A percentile compares a stretch with the other conserved stretches of the same genome.
Conservation (phyloP, 805 yeast species). For the Brettanomyces bruxellensis region DNA sequence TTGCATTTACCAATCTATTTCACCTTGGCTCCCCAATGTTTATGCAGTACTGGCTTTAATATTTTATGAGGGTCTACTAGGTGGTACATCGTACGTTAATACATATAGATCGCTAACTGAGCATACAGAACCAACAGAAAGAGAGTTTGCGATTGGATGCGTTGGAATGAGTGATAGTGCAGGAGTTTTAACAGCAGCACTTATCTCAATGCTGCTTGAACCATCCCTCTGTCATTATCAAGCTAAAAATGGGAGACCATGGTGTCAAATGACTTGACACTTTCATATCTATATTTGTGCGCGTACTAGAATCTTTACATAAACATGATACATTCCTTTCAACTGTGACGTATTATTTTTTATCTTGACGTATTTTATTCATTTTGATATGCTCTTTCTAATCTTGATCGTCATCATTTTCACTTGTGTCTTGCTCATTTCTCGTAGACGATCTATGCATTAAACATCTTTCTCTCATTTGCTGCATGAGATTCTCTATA, state of each 20-base stretch:
- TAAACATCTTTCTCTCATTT: constrained; percentile 17
- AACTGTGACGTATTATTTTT: not conserved
- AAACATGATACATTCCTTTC: not conserved
- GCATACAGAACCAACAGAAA: constrained; percentile 34
- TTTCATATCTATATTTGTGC: not conserved
- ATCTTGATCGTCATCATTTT: too few species aligned
- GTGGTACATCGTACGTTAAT: constrained; percentile 86
- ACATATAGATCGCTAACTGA: constrained; percentile 76
- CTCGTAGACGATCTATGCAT: not conserved
- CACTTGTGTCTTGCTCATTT: not conserved
- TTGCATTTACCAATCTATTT: constrained; percentile 57
- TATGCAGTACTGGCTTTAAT: constrained; percentile 55
- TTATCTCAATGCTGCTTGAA: constrained; percentile 67
- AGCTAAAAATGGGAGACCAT: constrained; percentile 61
- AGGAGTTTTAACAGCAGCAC: constrained; percentile 79
- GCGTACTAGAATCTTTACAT: not conserved
- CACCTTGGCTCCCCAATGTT: constrained; percentile 45
- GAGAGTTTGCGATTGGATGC: constrained; percentile 77
- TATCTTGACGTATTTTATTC: too few species aligned
- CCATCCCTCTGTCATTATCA: constrained; percentile 65
- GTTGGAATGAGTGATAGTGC: constrained; percentile 78
- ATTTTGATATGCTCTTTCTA: too few species aligned
- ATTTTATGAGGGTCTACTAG: constrained; percentile 83
- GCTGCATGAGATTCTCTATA: constrained; percentile 42
- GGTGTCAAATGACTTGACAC: constrained; percentile 44